These are phyloP conservation scores for Lotmaria passim DNA, from an alignment of 208 protist genomes.

Conservation along the genomic window DNA sequence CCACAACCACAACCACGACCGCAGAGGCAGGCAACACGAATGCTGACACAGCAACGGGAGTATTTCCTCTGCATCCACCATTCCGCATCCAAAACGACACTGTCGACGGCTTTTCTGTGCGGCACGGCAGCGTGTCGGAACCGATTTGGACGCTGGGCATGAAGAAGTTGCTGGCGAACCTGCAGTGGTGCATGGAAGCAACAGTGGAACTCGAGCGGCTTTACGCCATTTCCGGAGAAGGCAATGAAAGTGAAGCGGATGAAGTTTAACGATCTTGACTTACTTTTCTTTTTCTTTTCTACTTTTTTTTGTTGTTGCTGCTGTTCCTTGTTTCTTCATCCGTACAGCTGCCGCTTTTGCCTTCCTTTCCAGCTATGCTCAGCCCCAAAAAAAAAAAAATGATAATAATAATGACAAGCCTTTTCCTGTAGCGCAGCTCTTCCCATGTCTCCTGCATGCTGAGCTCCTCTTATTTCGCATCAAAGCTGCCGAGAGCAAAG, in stretches of 20 bases:
- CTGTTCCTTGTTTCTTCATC: conserved; percentile 7
- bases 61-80: conserved; percentile 43
- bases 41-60: neutral
- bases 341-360: neutral
- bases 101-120: conserved; percentile 69
- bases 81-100: conserved; percentile 48
- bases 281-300: conserved; percentile 16
- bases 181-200: conserved; percentile 79
- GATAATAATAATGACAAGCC: no score
- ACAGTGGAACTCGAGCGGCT: conserved; percentile 61
- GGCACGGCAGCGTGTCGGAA: conserved; percentile 62
- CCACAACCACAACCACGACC: neutral
- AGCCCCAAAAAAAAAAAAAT: no score
- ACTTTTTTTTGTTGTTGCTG: conserved; percentile 4
- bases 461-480: no score
- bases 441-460: no score
- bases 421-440: no score
- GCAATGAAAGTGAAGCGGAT: neutral
- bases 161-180: conserved; percentile 76
- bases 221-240: conserved; percentile 21
- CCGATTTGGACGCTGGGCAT: conserved; percentile 79
- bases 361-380: no score
- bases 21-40: neutral
- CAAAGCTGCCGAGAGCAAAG: no score
- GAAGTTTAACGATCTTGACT: neutral